phyloP scores from a whole-genome alignment of 345 rosid genomes.

The Lepidium didymum region DNA sequence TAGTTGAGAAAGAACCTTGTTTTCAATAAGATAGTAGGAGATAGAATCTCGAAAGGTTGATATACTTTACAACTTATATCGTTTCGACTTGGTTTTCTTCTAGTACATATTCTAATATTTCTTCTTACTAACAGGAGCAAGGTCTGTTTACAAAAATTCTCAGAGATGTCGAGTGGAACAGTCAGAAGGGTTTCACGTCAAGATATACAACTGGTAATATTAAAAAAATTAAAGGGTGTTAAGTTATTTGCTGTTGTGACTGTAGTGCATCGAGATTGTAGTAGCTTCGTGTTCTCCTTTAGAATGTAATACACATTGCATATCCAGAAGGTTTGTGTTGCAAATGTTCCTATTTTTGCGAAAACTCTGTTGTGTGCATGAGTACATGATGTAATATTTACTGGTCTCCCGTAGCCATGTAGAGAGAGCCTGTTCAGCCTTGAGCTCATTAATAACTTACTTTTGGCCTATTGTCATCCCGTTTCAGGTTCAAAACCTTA shows the following conservation, averaged over 20 bases:
- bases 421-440: not conserved
- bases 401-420: not conserved
- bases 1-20: not conserved
- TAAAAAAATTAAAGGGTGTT: not conserved
- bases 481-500: constrained; percentile 88
- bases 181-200: constrained; percentile 76
- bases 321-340: not conserved
- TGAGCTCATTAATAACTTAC: not conserved
- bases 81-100: not conserved
- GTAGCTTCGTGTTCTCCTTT: not conserved
- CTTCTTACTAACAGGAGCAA: constrained; percentile 17
- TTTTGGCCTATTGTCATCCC: not conserved
- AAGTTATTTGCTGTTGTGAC: not conserved
- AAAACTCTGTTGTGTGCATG: not conserved
- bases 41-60: not conserved
- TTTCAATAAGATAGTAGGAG: not conserved
- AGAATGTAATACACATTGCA: not conserved
- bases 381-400: not conserved
- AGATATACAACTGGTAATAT: constrained; percentile 82
- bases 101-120: not conserved
- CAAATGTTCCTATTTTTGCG: not conserved
- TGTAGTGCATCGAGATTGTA: not conserved
- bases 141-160: constrained; percentile 1
- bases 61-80: not conserved
- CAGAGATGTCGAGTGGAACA: constrained; percentile 64